A percentile compares a stretch with the other conserved stretches of the same genome.
Evolutionary conservation across 2,329 filamentous ascomycete genomes (phyloP).

Genomic region (Talaromyces sp.): DNA sequence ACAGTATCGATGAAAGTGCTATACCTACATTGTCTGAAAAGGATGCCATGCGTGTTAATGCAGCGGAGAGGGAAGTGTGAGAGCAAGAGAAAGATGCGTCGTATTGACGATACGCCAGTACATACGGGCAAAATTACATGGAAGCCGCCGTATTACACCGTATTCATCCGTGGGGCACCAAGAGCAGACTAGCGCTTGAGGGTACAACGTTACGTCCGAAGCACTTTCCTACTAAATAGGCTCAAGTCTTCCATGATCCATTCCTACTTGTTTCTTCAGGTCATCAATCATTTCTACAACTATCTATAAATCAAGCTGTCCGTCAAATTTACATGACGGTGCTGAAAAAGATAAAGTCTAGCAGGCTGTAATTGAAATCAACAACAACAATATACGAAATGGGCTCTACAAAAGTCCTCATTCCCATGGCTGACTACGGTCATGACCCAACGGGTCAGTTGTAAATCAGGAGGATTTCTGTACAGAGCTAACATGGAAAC

Average conservation of each 20-base stretch:
- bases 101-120: neutral
- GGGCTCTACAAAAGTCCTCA: constrained; percentile 37
- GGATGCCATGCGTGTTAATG: neutral
- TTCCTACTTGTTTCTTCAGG: neutral
- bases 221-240: neutral
- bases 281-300: neutral
- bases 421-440: constrained; percentile 55
- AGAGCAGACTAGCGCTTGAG: neutral
- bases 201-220: neutral
- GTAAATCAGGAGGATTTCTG: neutral
- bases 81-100: neutral
- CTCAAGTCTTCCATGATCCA: neutral
- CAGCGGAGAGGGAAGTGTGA: neutral
- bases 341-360: neutral
- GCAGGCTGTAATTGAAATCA: neutral
- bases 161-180: neutral
- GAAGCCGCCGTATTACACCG: neutral
- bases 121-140: neutral
- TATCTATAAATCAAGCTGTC: neutral
- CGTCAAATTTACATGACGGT: neutral
- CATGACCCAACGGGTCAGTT: constrained; percentile 53
- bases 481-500: neutral
- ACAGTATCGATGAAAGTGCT: neutral
- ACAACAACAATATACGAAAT: neutral
- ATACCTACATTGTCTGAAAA: neutral